phyloP scores from a whole-genome alignment of 306 rosid genomes.

The Inga leiocalycina region DNA sequence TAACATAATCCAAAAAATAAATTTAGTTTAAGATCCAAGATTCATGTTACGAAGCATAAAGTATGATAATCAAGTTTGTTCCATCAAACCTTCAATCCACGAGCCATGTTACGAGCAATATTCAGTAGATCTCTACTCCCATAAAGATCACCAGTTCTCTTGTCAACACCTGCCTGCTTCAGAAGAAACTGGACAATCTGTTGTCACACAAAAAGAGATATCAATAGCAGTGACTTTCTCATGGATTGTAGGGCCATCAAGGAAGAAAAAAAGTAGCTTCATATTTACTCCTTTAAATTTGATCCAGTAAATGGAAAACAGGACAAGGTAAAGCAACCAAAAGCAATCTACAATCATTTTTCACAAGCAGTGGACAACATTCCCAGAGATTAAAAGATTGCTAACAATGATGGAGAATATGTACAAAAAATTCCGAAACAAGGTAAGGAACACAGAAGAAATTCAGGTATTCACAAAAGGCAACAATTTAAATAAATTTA shows the following conservation, averaged over 20 bases:
- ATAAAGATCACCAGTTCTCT: conserved; percentile 72
- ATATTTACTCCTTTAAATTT: neutral
- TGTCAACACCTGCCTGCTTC: conserved; percentile 81
- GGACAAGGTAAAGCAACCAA: neutral
- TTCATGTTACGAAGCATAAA: conserved; percentile 4
- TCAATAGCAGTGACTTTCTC: conserved; percentile 31
- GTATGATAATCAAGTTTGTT: conserved; percentile 7
- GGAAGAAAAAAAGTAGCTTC: neutral
- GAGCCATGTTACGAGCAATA: conserved; percentile 83
- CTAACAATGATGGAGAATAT: conserved; percentile 1
- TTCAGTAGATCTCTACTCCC: conserved; percentile 72
- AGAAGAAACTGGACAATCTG: conserved; percentile 81
- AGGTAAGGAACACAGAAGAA: neutral
- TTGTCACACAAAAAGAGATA: conserved; percentile 30
- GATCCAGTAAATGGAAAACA: neutral
- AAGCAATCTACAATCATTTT: neutral
- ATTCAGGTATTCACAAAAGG: conserved; percentile 23
- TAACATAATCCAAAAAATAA: conserved; percentile 24
- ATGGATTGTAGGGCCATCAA: neutral
- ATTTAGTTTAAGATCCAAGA: conserved; percentile 22
- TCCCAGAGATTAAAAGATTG: neutral
- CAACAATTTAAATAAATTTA: conserved; percentile 27
- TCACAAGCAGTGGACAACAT: neutral
- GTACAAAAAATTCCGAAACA: neutral
- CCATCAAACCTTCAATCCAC: conserved; percentile 67